These are phyloP conservation scores for Crassisporium funariophilum DNA, from an alignment of 768 basidiomycete species.

Conservation along the genomic window DNA sequence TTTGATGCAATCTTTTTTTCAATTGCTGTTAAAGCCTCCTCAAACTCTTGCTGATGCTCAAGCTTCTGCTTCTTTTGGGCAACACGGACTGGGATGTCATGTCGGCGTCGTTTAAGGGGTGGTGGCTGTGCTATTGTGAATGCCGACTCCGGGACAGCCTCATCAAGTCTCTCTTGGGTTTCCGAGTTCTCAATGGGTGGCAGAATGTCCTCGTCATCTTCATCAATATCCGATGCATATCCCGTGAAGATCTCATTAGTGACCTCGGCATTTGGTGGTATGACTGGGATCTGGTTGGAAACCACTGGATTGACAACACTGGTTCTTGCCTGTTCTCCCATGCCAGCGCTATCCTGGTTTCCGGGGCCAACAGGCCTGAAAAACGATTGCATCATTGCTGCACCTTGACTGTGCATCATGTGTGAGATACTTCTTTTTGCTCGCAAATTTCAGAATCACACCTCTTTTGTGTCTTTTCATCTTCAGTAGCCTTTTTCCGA, in stretches of 20 bases:
- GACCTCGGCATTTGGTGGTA: too few species aligned
- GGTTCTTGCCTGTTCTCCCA: neutral
- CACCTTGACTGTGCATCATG: too few species aligned
- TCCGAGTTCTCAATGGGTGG: neutral
- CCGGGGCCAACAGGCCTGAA: too few species aligned
- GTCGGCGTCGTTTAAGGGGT: slow-evolving; percentile 21
- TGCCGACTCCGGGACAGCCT: neutral
- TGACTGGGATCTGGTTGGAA: neutral
- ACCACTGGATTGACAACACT: neutral
- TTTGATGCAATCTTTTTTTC: slow-evolving; percentile 26
- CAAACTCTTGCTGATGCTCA: slow-evolving; percentile 4
- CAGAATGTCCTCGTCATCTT: slow-evolving; percentile 10
- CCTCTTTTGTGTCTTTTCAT: neutral
- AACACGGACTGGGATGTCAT: slow-evolving; percentile 20
- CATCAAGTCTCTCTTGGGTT: neutral
- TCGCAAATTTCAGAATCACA: too few species aligned
- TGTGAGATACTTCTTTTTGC: too few species aligned
- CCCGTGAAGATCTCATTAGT: slow-evolving; percentile 15
- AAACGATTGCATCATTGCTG: too few species aligned
- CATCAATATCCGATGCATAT: slow-evolving; percentile 22
- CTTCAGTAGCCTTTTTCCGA: slow-evolving; percentile 13
- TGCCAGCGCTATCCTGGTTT: slow-evolving; percentile 5
- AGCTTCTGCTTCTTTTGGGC: slow-evolving; percentile 4
- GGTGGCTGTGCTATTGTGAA: slow-evolving; percentile 11
- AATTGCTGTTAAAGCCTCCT: slow-evolving; percentile 20